Evolutionary conservation across 257 asterid species (phyloP), one percentile per base, ranked within the genome.

Genomic region (Primulina huaijiensis): DNA sequence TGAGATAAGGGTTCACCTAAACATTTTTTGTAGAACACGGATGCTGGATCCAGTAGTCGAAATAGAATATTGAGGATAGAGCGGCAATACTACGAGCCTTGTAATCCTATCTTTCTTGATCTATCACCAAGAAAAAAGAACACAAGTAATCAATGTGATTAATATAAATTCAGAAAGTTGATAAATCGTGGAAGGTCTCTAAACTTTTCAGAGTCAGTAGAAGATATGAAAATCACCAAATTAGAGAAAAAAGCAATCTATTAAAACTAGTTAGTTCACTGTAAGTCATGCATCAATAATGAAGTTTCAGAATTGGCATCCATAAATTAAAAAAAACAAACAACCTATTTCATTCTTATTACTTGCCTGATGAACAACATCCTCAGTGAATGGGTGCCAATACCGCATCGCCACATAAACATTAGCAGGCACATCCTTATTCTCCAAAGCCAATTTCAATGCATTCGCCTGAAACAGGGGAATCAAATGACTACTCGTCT

Each of bases 341-440:
- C 52, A 37, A 57, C 23, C 6, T 4, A 14, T 65, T 56, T 33
- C 29, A 71, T 57, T 78, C 40, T 3, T 14, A 29, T 37, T 16
- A 72, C 71, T 60, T 82, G 78, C 99, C 95, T 84, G 95, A 75
- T 84, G 89, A 77, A 86, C 92, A 61, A 97, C 99, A 81, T 91
- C 99, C 78, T 94, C 99, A 2, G 99, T 94, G 81, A 91, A 94
- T 17, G 99, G 99, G 79, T 86, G 87, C 99, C 99, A 94, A 74
- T 94, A 94, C 25, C 99, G 84, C 99, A 94, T 94, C 10, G 97
- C 99, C 50, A 94, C 96, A 77, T 94, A 94, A 60, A 94, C 92
- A 73, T 83, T 82, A 30, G 96, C 95, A 9, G 83, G 69, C 65
- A 86, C 82, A 55, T 86, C 84, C 81, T 87, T 87, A 52, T 77